Base-by-base conservation (phyloP, 345 rosid genomes). In the Euclidium syriacum region DNA sequence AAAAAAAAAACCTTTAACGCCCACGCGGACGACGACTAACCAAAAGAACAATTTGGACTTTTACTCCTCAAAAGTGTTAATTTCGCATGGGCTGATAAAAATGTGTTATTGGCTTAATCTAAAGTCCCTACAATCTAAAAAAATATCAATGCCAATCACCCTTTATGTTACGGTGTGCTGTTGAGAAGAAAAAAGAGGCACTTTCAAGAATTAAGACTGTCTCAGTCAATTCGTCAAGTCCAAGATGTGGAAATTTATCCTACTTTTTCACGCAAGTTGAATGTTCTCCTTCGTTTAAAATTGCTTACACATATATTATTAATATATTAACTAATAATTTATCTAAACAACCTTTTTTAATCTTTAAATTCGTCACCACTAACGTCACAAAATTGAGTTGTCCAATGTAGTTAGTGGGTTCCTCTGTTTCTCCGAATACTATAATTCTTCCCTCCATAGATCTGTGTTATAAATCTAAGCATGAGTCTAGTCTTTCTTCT, bases 351-450 rank as follows among this genome's bases (percentile, higher is more conserved):
- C 2, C 16, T 36, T 15, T 55, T n/a, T 46, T n/a, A n/a, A 36
- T 58, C 60, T 50, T 24, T 7, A 3, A 3, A 50, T 40, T 68
- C 66, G 73, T 68, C 73, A 68, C 32, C 73, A n/a, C 73, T 68
- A 59, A 52, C 73, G 73, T 60, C 73, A 68, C 51, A 68, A 33
- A 7, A 12, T 51, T 58, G 43, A 44, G 19, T 39, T 48, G 34
- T 30, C 41, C 58, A 30, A 58, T 30, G 58, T 33, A 1, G 1
- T 29, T 3, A 47, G 33, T 47, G 33, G 32, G 47, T n/a, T 25
- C 7, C 5, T 25, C 34, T 7, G 6, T 27, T 8, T 24, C 17
- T n/a, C n/a, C n/a, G n/a, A n/a, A n/a, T n/a, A n/a, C n/a, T n/a
- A n/a, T n/a, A n/a, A n/a, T n/a, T n/a, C n/a, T n/a, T n/a, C n/a